Conservation (phyloP, 441 rosid species). For the Aleurites moluccanus region DNA sequence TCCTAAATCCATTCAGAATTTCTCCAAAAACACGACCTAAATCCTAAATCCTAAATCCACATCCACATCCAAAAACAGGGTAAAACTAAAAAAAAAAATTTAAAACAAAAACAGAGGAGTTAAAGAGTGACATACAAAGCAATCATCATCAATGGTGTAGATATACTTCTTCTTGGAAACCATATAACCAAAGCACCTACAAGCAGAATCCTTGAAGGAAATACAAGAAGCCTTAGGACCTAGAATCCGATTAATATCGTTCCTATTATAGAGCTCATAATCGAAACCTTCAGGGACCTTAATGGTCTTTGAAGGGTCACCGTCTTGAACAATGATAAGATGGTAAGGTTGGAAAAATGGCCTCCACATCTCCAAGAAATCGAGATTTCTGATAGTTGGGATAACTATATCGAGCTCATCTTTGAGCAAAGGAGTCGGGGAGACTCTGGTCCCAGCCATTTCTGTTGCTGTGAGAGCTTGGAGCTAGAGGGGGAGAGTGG, state of each 20-base stretch:
- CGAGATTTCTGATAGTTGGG: conserved; percentile 82
- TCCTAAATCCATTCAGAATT: too few relatives aligned
- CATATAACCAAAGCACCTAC: conserved; percentile 84
- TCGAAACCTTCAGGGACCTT: conserved; percentile 77
- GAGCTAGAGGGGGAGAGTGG: not conserved
- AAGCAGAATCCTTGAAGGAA: conserved; percentile 92
- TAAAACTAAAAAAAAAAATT: not conserved
- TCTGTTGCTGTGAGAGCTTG: not conserved
- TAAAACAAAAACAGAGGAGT: not conserved
- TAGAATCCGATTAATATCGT: conserved; percentile 70
- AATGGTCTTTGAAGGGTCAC: conserved; percentile 74
- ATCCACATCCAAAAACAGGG: not conserved
- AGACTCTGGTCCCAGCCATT: conserved; percentile 42
- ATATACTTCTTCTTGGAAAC: conserved; percentile 91
- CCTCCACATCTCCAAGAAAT: conserved; percentile 90
- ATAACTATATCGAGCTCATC: conserved; percentile 86
- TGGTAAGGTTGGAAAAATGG: conserved; percentile 82
- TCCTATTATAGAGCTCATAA: conserved; percentile 80
- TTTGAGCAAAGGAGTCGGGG: conserved; percentile 44
- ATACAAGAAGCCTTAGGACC: conserved; percentile 92
- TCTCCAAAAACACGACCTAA: too few relatives aligned
- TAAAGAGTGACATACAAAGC: conserved; percentile 58
- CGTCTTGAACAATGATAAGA: conserved; percentile 84
- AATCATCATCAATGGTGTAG: conserved; percentile 87
- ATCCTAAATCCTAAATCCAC: too few relatives aligned